phyloP scores from a whole-genome alignment of 768 basidiomycete genomes.

The Termitomyces sp. region DNA sequence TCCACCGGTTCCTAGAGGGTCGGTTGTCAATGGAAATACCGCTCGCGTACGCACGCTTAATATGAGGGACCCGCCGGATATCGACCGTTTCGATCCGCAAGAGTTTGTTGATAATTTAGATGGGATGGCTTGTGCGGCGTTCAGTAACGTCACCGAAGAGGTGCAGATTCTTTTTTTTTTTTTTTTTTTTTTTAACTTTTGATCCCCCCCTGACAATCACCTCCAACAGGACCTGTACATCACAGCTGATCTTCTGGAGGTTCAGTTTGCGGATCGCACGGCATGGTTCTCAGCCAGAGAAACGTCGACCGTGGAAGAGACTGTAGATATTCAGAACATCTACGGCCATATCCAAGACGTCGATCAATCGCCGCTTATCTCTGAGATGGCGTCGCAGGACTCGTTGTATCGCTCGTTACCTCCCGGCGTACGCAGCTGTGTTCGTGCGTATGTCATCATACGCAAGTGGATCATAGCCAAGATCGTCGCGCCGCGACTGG shows the following conservation, averaged over 20 bases:
- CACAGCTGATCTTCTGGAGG: slow-evolving; percentile 73
- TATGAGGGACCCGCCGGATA: slow-evolving; percentile 49
- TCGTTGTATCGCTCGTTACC: slow-evolving; percentile 70
- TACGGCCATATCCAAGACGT: slow-evolving; percentile 69
- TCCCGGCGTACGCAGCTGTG: slow-evolving; percentile 68
- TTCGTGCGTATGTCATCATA: slow-evolving; percentile 70
- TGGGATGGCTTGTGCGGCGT: slow-evolving; percentile 68
- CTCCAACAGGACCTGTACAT: slow-evolving; percentile 68
- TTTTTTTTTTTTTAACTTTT: background rate
- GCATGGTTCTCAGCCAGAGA: slow-evolving; percentile 75
- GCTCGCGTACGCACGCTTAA: slow-evolving; percentile 29
- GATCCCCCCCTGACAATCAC: slow-evolving; percentile 1
- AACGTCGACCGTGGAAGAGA: slow-evolving; percentile 46
- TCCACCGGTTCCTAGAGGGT: slow-evolving; percentile 11
- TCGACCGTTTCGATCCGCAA: slow-evolving; percentile 60
- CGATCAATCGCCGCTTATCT: slow-evolving; percentile 66
- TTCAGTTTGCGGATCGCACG: slow-evolving; percentile 72
- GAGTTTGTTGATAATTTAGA: slow-evolving; percentile 77
- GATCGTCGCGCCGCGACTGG: slow-evolving; percentile 59
- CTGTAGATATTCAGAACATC: slow-evolving; percentile 75
- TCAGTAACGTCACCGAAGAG: slow-evolving; percentile 75
- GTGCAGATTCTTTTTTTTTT: slow-evolving; percentile 37
- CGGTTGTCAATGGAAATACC: slow-evolving; percentile 13
- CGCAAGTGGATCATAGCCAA: slow-evolving; percentile 77
- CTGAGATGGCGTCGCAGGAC: slow-evolving; percentile 63